phyloP scores from a whole-genome alignment of 179 eudicot species.

The Beta macrorhiza region DNA sequence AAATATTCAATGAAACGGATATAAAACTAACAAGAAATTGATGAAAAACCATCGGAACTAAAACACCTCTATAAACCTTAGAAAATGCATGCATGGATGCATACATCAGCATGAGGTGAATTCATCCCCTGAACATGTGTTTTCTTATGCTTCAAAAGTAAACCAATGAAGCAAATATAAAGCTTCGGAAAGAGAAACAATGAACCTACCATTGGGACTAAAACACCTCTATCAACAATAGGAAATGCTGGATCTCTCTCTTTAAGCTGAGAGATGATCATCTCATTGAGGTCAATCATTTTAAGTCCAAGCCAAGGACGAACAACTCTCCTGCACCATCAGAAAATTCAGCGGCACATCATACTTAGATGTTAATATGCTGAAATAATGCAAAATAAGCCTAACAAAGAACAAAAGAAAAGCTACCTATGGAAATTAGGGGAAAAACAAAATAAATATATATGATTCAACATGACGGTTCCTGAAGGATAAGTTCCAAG shows the following conservation, averaged over 20 bases:
- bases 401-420: neutral
- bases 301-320: constrained; percentile 96
- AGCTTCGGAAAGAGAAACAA: neutral
- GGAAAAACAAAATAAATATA: neutral
- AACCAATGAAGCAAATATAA: no score
- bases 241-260: constrained; percentile 79
- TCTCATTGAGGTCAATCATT: constrained; percentile 88
- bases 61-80: constrained; percentile 63
- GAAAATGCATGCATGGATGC: constrained; percentile 44
- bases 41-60: constrained; percentile 74
- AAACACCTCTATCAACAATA: constrained; percentile 63
- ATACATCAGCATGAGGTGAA: no score
- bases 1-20: no score
- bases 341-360: neutral
- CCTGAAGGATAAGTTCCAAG: no score
- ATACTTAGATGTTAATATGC: neutral
- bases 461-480: neutral
- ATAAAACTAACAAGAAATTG: neutral
- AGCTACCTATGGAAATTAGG: neutral
- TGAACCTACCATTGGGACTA: constrained; percentile 77
- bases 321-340: constrained; percentile 76
- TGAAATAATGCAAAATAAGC: neutral
- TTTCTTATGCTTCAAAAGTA: no score
- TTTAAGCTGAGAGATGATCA: constrained; percentile 85
- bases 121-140: no score